Conservation (phyloP, 2,329 filamentous ascomycete genomes). For the Colletotrichum spinosum region DNA sequence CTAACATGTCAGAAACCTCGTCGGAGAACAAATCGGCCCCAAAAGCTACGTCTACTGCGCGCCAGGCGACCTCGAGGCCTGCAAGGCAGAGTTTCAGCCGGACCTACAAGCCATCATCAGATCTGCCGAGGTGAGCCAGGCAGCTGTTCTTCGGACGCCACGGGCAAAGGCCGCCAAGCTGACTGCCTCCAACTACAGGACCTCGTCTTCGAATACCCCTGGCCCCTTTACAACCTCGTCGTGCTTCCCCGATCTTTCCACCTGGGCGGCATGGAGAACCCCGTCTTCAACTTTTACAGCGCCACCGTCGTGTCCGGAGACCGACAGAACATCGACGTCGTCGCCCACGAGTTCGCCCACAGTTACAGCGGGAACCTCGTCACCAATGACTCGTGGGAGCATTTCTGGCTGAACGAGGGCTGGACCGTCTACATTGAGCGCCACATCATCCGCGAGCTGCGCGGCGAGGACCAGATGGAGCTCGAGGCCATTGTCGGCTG, state of each 20-base stretch:
- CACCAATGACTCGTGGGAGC: constrained; percentile 33
- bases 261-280: constrained; percentile 78
- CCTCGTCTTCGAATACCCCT: constrained; percentile 86
- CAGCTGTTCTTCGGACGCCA: background rate
- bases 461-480: constrained; percentile 18
- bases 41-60: constrained; percentile 87
- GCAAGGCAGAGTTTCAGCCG: constrained; percentile 91
- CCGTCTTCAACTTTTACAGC: constrained; percentile 93
- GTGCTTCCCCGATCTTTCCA: constrained; percentile 70
- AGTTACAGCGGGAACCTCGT: constrained; percentile 35
- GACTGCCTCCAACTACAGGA: constrained; percentile 46
- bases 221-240: constrained; percentile 95
- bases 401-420: constrained; percentile 31
- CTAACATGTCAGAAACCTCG: constrained; percentile 74
- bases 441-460: constrained; percentile 18
- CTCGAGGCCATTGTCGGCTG: constrained; percentile 23
- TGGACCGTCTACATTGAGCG: constrained; percentile 27
- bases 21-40: constrained; percentile 85
- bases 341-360: constrained; percentile 36
- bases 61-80: constrained; percentile 84
- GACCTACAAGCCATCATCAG: constrained; percentile 94
- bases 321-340: constrained; percentile 4
- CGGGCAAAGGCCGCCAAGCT: no score
- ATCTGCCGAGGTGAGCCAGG: constrained; percentile 69
- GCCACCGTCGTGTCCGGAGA: constrained; percentile 65